Conservation (phyloP, 192 early-diverging fungal species). For the Coemansia sp. region DNA sequence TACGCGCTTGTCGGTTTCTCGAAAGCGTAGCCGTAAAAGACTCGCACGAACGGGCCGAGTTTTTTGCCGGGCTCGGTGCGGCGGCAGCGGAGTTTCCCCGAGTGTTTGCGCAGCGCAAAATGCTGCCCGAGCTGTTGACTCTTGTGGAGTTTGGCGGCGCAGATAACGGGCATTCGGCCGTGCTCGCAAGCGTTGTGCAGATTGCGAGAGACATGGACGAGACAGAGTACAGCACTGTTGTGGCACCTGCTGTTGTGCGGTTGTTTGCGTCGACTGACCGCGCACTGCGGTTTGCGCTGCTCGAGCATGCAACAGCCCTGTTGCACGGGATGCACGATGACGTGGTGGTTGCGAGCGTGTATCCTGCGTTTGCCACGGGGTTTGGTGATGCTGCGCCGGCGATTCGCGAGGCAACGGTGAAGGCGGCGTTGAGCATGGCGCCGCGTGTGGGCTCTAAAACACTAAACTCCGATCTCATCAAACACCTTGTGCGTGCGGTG, state of each 20-base stretch:
- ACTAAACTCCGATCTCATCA: slow-evolving; percentile 74
- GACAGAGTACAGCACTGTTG: slow-evolving; percentile 62
- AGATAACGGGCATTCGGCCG: slow-evolving; percentile 58
- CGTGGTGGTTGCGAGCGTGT: slow-evolving; percentile 78
- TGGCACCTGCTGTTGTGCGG: slow-evolving; percentile 74
- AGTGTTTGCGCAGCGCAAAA: slow-evolving; percentile 87
- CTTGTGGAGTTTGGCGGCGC: slow-evolving; percentile 77
- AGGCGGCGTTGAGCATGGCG: slow-evolving; percentile 73
- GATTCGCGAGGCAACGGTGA: slow-evolving; percentile 90
- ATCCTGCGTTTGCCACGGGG: slow-evolving; percentile 82
- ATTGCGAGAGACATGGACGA: slow-evolving; percentile 72
- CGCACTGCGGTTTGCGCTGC: slow-evolving; percentile 76
- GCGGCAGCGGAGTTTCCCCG: slow-evolving; percentile 75
- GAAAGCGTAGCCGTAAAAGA: slow-evolving; percentile 93
- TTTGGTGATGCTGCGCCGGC: slow-evolving; percentile 86
- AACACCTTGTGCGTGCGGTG: slow-evolving; percentile 86
- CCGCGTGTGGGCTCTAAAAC: slow-evolving; percentile 60
- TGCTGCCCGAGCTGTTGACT: slow-evolving; percentile 87
- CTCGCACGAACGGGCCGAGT: slow-evolving; percentile 79
- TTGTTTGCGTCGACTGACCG: slow-evolving; percentile 89
- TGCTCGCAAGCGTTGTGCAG: slow-evolving; percentile 77
- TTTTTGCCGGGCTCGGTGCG: slow-evolving; percentile 75
- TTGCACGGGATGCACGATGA: slow-evolving; percentile 68
- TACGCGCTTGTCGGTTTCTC: slow-evolving; percentile 80
- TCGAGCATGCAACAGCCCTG: slow-evolving; percentile 78